A percentile compares a stretch with the other conserved stretches of the same genome.
Evolutionary conservation across 1,139 yeast species (phyloP).

Genomic region (Hyphopichia burtonii): DNA sequence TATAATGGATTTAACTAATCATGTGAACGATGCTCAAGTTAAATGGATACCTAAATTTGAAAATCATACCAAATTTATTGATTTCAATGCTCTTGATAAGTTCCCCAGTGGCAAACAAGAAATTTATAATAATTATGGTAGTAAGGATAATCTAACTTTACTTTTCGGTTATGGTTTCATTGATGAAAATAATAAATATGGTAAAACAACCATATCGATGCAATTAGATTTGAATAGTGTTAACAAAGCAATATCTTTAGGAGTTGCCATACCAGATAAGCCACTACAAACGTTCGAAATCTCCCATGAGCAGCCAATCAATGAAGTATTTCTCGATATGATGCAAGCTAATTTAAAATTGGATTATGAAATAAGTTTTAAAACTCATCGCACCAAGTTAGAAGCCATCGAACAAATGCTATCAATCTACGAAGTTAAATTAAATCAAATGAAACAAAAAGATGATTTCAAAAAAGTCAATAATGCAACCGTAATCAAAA

Average conservation of each 20-base stretch:
- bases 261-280: background rate
- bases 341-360: background rate
- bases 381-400: background rate
- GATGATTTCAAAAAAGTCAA: background rate
- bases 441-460: constrained; percentile 1
- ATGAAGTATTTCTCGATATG: background rate
- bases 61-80: background rate
- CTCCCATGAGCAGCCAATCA: background rate
- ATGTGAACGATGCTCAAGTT: background rate
- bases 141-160: background rate
- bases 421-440: background rate
- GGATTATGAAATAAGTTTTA: background rate
- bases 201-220: background rate
- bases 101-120: background rate
- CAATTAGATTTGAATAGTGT: background rate
- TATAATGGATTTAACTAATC: background rate
- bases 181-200: background rate
- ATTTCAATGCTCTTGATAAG: background rate
- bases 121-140: background rate
- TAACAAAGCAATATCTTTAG: background rate
- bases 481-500: background rate
- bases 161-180: constrained; percentile 2
- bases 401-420: background rate
- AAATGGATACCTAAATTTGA: background rate
- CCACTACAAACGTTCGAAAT: background rate